Conservation (phyloP, 1,139 yeast genomes). For the Dujonia santamariae region DNA sequence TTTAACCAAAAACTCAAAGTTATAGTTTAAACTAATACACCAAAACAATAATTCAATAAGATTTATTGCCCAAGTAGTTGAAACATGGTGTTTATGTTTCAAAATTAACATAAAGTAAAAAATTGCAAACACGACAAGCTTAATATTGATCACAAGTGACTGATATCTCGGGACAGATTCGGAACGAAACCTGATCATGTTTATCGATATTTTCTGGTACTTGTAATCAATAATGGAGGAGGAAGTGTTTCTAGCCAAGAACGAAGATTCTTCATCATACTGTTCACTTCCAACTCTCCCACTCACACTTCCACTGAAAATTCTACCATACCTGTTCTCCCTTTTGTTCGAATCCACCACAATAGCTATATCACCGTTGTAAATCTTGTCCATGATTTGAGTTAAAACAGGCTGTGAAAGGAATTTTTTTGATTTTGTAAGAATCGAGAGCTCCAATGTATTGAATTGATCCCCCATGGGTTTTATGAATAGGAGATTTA, state of each 20-base stretch:
- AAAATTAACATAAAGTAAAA: slow-evolving; percentile 33
- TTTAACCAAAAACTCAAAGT: slow-evolving; percentile 37
- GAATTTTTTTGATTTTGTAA: slow-evolving; percentile 53
- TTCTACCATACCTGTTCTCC: slow-evolving; percentile 7
- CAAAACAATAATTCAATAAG: slow-evolving; percentile 28
- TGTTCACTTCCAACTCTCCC: too few relatives aligned
- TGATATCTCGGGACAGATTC: slow-evolving; percentile 43
- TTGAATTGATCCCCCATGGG: slow-evolving; percentile 41
- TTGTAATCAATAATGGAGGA: slow-evolving; percentile 36
- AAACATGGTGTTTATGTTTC: slow-evolving; percentile 17
- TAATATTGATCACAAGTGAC: slow-evolving; percentile 38
- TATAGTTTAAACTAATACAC: slow-evolving; percentile 33
- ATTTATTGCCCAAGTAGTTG: background rate
- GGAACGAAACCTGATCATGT: slow-evolving; percentile 28
- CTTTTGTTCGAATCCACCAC: too few relatives aligned
- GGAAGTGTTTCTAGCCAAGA: slow-evolving; percentile 11
- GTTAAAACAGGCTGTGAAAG: slow-evolving; percentile 56
- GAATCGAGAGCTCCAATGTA: slow-evolving; percentile 53
- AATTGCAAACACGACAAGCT: slow-evolving; percentile 29
- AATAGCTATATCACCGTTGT: slow-evolving; percentile 48
- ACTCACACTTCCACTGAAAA: background rate
- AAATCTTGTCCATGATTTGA: slow-evolving; percentile 48
- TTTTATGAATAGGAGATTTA: slow-evolving; percentile 42
- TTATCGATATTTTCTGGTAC: slow-evolving; percentile 28
- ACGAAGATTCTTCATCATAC: slow-evolving; percentile 1